Conservation (phyloP, 495 filamentous ascomycete species). For the Penicillium waksmanii region DNA sequence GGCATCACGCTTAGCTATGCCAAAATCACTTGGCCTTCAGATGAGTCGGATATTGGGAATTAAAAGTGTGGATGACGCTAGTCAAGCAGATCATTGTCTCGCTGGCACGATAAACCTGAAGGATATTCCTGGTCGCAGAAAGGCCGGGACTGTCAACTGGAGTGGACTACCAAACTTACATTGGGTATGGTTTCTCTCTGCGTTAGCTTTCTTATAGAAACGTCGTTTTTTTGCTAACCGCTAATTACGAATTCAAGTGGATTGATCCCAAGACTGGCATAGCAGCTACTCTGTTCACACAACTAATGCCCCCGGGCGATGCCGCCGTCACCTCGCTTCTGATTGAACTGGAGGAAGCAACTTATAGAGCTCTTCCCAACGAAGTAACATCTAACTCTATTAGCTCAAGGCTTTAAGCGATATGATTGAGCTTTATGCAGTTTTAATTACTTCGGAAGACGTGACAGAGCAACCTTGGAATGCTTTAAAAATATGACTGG, state of each 20-base stretch:
- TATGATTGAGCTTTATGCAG: too few relatives aligned
- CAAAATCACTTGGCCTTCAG: slow-evolving; percentile 17
- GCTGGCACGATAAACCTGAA: slow-evolving; percentile 16
- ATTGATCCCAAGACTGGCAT: slow-evolving; percentile 13
- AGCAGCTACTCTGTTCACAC: slow-evolving; percentile 15
- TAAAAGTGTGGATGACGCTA: slow-evolving; percentile 1
- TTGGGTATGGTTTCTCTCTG: slow-evolving; percentile 20
- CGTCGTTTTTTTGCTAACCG: neutral
- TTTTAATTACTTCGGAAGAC: too few relatives aligned
- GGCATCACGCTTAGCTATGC: slow-evolving; percentile 23
- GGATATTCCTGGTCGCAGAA: slow-evolving; percentile 25
- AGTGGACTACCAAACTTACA: slow-evolving; percentile 31
- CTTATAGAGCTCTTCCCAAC: neutral
- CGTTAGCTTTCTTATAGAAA: neutral
- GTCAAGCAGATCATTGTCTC: slow-evolving; percentile 20
- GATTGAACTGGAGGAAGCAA: slow-evolving; percentile 8
- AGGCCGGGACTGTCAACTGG: slow-evolving; percentile 26
- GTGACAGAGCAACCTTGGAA: too few relatives aligned
- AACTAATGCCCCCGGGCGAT: slow-evolving; percentile 15
- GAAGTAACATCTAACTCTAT: too few relatives aligned
- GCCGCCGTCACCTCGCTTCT: slow-evolving; percentile 13
- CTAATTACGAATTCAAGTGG: slow-evolving; percentile 4
- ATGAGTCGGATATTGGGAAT: slow-evolving; percentile 25
- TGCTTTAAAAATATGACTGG: neutral
- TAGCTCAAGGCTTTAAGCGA: neutral